Conservation (phyloP, 106 monocot species). For the Platanthera guangdongensis region DNA sequence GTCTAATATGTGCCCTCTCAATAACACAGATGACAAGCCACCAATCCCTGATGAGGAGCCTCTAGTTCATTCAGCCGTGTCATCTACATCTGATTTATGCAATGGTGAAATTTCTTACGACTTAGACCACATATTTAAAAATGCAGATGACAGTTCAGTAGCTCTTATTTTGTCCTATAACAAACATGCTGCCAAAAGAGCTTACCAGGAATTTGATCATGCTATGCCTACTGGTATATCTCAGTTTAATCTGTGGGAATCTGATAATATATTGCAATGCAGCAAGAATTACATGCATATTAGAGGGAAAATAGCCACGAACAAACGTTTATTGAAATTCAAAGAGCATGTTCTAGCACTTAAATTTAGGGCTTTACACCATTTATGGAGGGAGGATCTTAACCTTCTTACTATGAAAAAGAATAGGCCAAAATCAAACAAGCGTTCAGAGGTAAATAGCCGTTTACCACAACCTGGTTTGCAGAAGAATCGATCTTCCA, state of each 20-base stretch:
- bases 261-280: constrained; percentile 5
- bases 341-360: constrained; percentile 58
- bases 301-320: constrained; percentile 31
- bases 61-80: not conserved
- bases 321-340: constrained; percentile 37
- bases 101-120: not conserved
- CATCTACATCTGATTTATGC: not conserved
- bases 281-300: constrained; percentile 27
- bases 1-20: not conserved
- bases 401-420: constrained; percentile 42
- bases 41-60: not conserved
- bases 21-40: not conserved
- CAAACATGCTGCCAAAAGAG: constrained; percentile 27
- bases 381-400: constrained; percentile 81
- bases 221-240: constrained; percentile 5
- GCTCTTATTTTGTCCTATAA: constrained; percentile 35
- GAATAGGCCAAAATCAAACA: constrained; percentile 52
- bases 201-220: constrained; percentile 27
- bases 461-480: constrained; percentile 29
- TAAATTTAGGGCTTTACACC: constrained; percentile 53
- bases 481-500: constrained; percentile 42
- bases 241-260: constrained; percentile 25
- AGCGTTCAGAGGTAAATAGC: constrained; percentile 34
- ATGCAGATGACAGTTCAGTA: constrained; percentile 16
- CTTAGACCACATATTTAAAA: not conserved